Conservation (phyloP, 2,329 filamentous ascomycete species). For the Hymenoscyphus repandus region DNA sequence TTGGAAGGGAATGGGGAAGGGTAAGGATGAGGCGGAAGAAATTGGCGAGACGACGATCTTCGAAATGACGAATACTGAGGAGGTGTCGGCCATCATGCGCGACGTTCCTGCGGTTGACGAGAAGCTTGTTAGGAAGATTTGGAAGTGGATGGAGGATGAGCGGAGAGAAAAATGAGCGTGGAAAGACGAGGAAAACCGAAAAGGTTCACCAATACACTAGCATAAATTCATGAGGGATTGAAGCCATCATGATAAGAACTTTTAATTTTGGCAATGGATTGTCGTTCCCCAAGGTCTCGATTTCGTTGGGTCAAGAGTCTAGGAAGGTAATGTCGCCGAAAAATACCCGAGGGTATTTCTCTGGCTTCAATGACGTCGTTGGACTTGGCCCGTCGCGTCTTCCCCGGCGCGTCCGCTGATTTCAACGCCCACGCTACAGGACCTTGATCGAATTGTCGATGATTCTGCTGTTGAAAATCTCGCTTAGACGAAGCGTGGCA, state of each 20-base stretch:
- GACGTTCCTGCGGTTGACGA: background rate
- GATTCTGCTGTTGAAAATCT: background rate
- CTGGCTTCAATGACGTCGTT: background rate
- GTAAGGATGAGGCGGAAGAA: background rate
- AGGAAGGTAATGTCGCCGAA: too few relatives aligned
- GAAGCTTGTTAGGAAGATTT: background rate
- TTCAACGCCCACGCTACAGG: background rate
- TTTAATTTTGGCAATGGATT: too few relatives aligned
- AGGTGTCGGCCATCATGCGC: background rate
- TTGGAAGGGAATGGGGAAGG: background rate
- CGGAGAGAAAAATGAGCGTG: background rate
- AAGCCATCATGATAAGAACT: too few relatives aligned
- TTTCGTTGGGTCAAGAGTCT: too few relatives aligned
- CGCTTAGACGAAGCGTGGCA: too few relatives aligned
- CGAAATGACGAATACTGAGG: background rate
- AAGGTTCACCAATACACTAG: background rate
- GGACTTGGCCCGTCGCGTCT: background rate
- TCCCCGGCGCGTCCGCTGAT: background rate
- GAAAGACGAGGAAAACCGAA: background rate
- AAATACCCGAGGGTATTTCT: background rate
- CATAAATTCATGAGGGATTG: background rate
- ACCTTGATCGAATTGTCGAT: too few relatives aligned
- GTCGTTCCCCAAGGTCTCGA: too few relatives aligned
- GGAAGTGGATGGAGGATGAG: slow-evolving; percentile 2
- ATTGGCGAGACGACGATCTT: background rate